Percentiles rank a stretch among this genome's conserved stretches.
These are phyloP conservation scores for Brassica balearica DNA, from an alignment of 441 rosid genomes.

Conservation along the genomic window DNA sequence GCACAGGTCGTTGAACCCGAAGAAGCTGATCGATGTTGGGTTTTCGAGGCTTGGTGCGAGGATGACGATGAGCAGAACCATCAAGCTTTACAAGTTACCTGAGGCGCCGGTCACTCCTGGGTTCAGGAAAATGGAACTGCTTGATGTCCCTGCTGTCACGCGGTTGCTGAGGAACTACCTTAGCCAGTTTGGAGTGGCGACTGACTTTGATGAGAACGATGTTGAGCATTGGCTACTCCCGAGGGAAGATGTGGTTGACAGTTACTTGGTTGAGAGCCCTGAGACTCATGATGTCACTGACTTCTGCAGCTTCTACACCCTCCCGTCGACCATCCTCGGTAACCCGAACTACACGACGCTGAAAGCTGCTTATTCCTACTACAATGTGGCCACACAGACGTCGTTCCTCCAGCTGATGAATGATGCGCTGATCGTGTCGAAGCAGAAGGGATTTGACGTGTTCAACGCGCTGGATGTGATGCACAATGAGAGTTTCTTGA, in stretches of 20 bases:
- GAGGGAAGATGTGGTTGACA: conserved; percentile 76
- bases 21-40: conserved; percentile 96
- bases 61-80: conserved; percentile 97
- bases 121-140: conserved; percentile 87
- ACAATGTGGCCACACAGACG: conserved; percentile 77
- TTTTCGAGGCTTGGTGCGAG: conserved; percentile 91
- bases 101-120: conserved; percentile 83
- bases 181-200: conserved; percentile 83
- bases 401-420: conserved; percentile 94
- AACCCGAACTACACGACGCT: conserved; percentile 73
- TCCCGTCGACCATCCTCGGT: conserved; percentile 95
- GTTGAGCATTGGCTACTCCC: conserved; percentile 55
- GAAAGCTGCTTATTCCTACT: conserved; percentile 97
- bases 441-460: conserved; percentile 85
- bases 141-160: conserved; percentile 91
- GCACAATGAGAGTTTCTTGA: conserved; percentile 86
- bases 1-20: conserved; percentile 96
- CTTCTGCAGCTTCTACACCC: conserved; percentile 96
- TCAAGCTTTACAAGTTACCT: conserved; percentile 83
- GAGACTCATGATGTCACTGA: conserved; percentile 89
- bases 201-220: conserved; percentile 62
- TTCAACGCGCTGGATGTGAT: conserved; percentile 93
- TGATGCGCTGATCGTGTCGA: conserved; percentile 80
- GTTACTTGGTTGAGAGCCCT: conserved; percentile 88
- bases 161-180: conserved; percentile 75